Base-by-base conservation (phyloP, 164 flowering plant genomes). In the Macadamia integrifolia region DNA sequence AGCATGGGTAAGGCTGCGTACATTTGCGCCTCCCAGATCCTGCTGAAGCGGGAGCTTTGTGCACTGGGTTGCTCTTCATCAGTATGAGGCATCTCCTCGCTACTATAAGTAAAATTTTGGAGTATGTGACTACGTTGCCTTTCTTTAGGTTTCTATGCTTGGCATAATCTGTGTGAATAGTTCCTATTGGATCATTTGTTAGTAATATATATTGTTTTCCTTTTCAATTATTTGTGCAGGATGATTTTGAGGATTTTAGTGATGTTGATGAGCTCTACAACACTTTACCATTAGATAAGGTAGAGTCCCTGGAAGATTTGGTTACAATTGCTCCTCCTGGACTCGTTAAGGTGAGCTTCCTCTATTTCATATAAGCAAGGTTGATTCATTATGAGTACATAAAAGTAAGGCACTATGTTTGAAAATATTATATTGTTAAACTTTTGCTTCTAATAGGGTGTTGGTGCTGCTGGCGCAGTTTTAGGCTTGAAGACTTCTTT, bases 241-340 rank as follows among this genome's bases (percentile, higher is more conserved):
- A 95, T 63, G 97, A 95, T 79, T 95, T 95, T 83, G 99, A 92
- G 29, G 99, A 95, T 53, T 95, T 95, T 62, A 74, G 81, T 67
- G 99, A 95, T 72, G 99, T 95, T 53, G 99, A 95, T 78, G 96
- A 89, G 67, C 86, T 95, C 53, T 95, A 95, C 80, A 84, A 29
- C 76, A 66, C 91, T 48, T 76, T 95, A 74, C 93, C 96, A 14
- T 64, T 95, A 64, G 99, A 95, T 71, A 88, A 86, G 82, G 93
- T 92, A 79, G 99, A 95, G 62, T 67, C 93, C 46, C 93, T 92
- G 77, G 99, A 95, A 87, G 99, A 95, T 74, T 75, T 95, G 69
- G 98, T 89, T 72, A 61, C 88, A 35, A 80, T 91, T 68, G 92
- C 75, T 58, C 93, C 93, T 69, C 93, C 98, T 64, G 79, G 79